phyloP scores from a whole-genome alignment of 805 yeast genomes.

The Cyberlindnera amylophila region DNA sequence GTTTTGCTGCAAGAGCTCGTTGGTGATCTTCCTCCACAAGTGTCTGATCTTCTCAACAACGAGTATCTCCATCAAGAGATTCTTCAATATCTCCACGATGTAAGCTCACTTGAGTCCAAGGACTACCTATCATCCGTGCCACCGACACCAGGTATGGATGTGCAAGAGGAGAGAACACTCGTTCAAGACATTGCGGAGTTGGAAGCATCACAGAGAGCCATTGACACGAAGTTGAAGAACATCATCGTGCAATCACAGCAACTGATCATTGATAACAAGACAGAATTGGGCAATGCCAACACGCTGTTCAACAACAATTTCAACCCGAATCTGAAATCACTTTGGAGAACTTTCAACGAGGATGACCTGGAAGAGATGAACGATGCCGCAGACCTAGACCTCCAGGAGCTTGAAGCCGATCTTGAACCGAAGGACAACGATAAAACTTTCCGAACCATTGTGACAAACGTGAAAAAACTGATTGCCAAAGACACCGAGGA shows the following conservation, averaged over 20 bases:
- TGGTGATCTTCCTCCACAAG: constrained; percentile 27
- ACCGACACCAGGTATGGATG: constrained; percentile 33
- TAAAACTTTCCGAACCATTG: constrained; percentile 31
- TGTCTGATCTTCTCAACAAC: constrained; percentile 25
- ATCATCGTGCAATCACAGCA: constrained; percentile 33
- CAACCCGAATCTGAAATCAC: constrained; percentile 27
- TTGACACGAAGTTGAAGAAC: constrained; percentile 43
- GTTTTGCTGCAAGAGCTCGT: constrained; percentile 36
- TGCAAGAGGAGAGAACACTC: constrained; percentile 32
- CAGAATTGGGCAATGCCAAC: constrained; percentile 31
- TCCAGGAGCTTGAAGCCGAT: constrained; percentile 24
- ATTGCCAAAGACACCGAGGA: constrained; percentile 7
- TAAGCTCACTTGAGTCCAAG: constrained; percentile 46
- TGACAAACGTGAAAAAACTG: constrained; percentile 20
- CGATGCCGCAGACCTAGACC: constrained; percentile 22
- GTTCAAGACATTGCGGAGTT: constrained; percentile 74
- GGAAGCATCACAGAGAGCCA: constrained; percentile 48
- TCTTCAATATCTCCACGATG: constrained; percentile 31
- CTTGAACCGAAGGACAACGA: constrained; percentile 22
- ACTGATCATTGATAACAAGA: constrained; percentile 42
- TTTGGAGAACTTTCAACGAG: constrained; percentile 30
- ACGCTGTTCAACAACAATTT: constrained; percentile 33
- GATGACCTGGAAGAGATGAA: constrained; percentile 31
- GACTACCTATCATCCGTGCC: constrained; percentile 42
- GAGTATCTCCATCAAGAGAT: constrained; percentile 35